Evolutionary conservation across 108 stramenopile genomes (phyloP).

Genomic region (Phaeodactylum tricornutum): DNA sequence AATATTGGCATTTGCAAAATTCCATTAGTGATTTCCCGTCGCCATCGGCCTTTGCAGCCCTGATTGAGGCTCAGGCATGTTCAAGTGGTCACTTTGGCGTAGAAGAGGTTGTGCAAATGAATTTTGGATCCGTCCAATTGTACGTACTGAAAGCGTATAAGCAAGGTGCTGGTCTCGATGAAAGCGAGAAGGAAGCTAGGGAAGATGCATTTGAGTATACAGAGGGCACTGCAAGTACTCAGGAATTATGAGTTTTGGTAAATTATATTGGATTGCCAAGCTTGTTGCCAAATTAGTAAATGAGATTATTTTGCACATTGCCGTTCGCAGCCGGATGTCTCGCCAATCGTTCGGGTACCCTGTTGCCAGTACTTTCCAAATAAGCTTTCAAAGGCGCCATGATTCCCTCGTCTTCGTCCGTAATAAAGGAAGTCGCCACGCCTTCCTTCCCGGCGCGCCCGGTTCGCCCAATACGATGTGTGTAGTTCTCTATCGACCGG

Average conservation of each 20-base stretch:
- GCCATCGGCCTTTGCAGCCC: slow-evolving; percentile 42
- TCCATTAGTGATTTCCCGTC: slow-evolving; percentile 75
- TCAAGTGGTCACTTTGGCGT: slow-evolving; percentile 41
- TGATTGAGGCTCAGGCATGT: slow-evolving; percentile 47
- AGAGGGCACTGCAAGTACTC: too few species aligned
- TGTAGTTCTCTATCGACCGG: slow-evolving; percentile 90
- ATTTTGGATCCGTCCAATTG: slow-evolving; percentile 74
- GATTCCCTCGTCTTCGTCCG: slow-evolving; percentile 87
- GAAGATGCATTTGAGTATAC: too few species aligned
- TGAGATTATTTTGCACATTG: slow-evolving; percentile 10
- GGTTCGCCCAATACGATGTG: slow-evolving; percentile 95
- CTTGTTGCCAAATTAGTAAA: too few species aligned
- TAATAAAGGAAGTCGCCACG: slow-evolving; percentile 87
- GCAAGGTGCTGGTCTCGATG: too few species aligned
- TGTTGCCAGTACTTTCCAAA: slow-evolving; percentile 65
- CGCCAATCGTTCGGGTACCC: slow-evolving; percentile 67
- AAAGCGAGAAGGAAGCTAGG: too few species aligned
- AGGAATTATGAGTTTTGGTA: too few species aligned
- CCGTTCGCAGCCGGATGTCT: slow-evolving; percentile 54
- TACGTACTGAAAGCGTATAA: slow-evolving; percentile 23
- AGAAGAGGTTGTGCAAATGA: slow-evolving; percentile 49
- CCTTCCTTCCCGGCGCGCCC: slow-evolving; percentile 96
- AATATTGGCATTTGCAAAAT: slow-evolving; percentile 79
- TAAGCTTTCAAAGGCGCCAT: slow-evolving; percentile 77
- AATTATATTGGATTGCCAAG: too few species aligned